Conservation (phyloP, 2,329 filamentous ascomycete species). For the Incumbomyces delicatus region DNA sequence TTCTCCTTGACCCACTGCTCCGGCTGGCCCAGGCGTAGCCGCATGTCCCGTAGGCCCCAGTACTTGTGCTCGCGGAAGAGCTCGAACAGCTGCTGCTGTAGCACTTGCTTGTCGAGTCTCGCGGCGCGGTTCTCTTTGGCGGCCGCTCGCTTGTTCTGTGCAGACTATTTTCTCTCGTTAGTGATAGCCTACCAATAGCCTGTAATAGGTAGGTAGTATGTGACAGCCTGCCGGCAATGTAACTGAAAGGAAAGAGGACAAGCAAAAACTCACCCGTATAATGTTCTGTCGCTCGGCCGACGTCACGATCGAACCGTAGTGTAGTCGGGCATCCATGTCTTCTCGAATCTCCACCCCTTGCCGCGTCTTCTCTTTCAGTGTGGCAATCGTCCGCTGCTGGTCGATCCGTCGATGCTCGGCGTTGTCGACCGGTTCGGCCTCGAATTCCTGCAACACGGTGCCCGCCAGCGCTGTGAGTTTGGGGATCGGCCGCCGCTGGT, state of each 20-base stretch:
- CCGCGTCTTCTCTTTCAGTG: slow-evolving; percentile 50
- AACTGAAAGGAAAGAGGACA: slow-evolving; percentile 17
- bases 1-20: slow-evolving; percentile 86
- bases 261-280: slow-evolving; percentile 13
- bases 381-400: slow-evolving; percentile 47
- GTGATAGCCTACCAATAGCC: too few relatives aligned
- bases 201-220: too few relatives aligned
- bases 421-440: slow-evolving; percentile 62
- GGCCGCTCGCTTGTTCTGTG: slow-evolving; percentile 29
- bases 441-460: slow-evolving; percentile 65
- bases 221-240: too few relatives aligned
- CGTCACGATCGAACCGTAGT: slow-evolving; percentile 23
- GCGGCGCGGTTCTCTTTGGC: slow-evolving; percentile 72
- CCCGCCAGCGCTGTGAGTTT: slow-evolving; percentile 71
- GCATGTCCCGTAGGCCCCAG: slow-evolving; percentile 87
- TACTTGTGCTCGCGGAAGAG: slow-evolving; percentile 81
- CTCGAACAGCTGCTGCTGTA: slow-evolving; percentile 73
- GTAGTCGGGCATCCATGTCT: background rate
- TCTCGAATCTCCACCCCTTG: slow-evolving; percentile 18
- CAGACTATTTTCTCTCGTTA: slow-evolving; percentile 9
- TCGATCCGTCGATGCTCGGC: slow-evolving; percentile 58
- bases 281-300: slow-evolving; percentile 11
- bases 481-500: slow-evolving; percentile 52
- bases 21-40: slow-evolving; percentile 68
- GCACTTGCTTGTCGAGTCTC: slow-evolving; percentile 78